Base-by-base conservation (phyloP, 192 early-diverging fungal species). In the Thamnidium elegans region DNA sequence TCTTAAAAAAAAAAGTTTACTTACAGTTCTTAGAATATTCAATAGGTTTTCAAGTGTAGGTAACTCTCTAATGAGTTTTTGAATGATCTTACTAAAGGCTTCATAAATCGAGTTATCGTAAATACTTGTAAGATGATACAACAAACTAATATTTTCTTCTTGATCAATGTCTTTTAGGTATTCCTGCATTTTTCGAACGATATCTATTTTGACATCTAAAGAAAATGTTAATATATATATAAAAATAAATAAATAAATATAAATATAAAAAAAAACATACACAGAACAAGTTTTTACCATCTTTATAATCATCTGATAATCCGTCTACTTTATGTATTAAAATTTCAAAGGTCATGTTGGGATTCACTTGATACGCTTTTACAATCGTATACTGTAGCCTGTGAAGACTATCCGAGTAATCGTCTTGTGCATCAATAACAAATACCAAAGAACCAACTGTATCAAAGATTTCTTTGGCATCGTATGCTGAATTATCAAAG, bases 241-340 rank as follows among this genome's bases (percentile, higher is more conserved):
- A 15, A 4, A 9, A 45, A 13, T 45, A 45, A 45, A 13, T n/a
- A n/a, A n/a, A n/a, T n/a, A n/a, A 47, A 47, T 11, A 15, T 58
- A 20, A n/a, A 21, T 19, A 48, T 58, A 19, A 15, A 47, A 48
- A 50, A 13, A 48, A 48, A 7, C 4, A 19, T 15, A 19, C 14
- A 48, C 13, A 19, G 17, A 19, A 9, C 9, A 10, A 26, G 26
- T 26, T 26, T 72, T 32, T 73, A 92, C 90, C 93, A 79, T 93
- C 88, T 82, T 96, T 95, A 75, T 92, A 90, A 65, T 99, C 96
- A 67, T 97, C 94, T 0, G 90, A 92, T 47, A 99, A 78, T 31
- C 94, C 94, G 66, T 99, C 96, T 2, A 96, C 90, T 80, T 99
- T 99, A 81, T 99, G 93, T 55, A 99, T 89, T 59, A 99, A 90